Percentiles rank a stretch among this genome's conserved stretches.
Conservation (phyloP, 2,329 filamentous ascomycete genomes). For the Graphilbum ipis-grandicollis region DNA sequence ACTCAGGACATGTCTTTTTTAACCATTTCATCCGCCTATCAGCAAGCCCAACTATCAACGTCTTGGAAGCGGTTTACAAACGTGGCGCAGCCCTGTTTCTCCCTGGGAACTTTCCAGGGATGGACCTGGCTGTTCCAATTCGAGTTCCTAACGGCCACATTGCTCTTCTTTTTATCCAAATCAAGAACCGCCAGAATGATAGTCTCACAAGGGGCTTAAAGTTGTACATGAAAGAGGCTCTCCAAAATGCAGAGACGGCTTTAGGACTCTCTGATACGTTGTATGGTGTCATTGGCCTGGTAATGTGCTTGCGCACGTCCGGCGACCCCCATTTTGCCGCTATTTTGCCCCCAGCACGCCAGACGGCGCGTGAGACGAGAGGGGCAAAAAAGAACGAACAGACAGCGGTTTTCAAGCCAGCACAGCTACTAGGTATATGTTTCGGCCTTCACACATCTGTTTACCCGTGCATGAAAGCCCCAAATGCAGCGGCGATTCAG, state of each 20-base stretch:
- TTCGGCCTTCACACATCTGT: neutral
- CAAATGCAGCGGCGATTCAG: neutral
- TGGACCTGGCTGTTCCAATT: constrained; percentile 1
- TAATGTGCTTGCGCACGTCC: constrained; percentile 1
- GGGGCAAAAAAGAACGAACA: neutral
- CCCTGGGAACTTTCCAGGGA: constrained; percentile 1
- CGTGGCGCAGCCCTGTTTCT: constrained; percentile 1
- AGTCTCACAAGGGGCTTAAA: neutral
- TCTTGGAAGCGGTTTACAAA: neutral
- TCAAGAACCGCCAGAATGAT: constrained; percentile 2
- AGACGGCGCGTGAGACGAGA: neutral
- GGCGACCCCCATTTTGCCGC: neutral
- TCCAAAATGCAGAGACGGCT: constrained; percentile 1
- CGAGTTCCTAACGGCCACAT: neutral
- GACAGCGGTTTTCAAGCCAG: neutral
- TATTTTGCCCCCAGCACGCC: neutral
- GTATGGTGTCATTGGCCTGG: neutral
- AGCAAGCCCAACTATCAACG: neutral
- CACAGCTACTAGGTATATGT: neutral
- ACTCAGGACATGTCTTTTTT: neutral
- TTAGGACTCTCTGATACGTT: neutral
- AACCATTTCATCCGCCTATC: constrained; percentile 1
- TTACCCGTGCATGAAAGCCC: neutral
- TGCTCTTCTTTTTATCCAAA: neutral
- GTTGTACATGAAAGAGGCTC: neutral